phyloP scores from a whole-genome alignment of 805 yeast genomes.

The Blastobotrys peoriensis region DNA sequence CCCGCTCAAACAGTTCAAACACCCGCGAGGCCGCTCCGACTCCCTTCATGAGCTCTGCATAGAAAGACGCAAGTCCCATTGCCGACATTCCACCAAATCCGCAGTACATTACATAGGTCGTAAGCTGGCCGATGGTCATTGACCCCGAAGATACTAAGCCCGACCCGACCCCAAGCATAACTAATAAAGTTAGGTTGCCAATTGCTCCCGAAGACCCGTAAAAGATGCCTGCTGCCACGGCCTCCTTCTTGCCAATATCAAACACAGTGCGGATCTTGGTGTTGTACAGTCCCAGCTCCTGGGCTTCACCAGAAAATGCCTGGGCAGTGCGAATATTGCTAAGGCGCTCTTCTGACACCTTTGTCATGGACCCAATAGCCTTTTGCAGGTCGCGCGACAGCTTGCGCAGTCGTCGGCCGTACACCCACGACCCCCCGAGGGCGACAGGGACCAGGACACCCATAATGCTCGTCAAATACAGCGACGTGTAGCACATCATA shows the following conservation, averaged over 20 bases:
- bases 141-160: constrained; percentile 72
- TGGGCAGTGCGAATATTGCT: constrained; percentile 83
- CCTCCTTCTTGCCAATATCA: constrained; percentile 71
- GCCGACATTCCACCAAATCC: constrained; percentile 91
- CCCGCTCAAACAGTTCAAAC: constrained; percentile 76
- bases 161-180: constrained; percentile 73
- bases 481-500: constrained; percentile 86
- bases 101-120: constrained; percentile 93
- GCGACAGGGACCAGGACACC: constrained; percentile 77
- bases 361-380: constrained; percentile 78
- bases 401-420: constrained; percentile 71
- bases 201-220: constrained; percentile 75
- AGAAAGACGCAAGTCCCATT: constrained; percentile 84
- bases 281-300: constrained; percentile 71
- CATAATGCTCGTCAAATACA: constrained; percentile 79
- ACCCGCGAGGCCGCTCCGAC: constrained; percentile 92
- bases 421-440: constrained; percentile 68
- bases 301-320: constrained; percentile 77
- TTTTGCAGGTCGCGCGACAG: constrained; percentile 75
- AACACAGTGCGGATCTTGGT: constrained; percentile 60
- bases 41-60: constrained; percentile 94
- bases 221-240: constrained; percentile 66
- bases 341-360: constrained; percentile 87
- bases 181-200: constrained; percentile 76
- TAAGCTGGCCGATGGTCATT: constrained; percentile 78